phyloP scores from a whole-genome alignment of 2,329 filamentous ascomycete genomes.

The Aspergillus hortae region DNA sequence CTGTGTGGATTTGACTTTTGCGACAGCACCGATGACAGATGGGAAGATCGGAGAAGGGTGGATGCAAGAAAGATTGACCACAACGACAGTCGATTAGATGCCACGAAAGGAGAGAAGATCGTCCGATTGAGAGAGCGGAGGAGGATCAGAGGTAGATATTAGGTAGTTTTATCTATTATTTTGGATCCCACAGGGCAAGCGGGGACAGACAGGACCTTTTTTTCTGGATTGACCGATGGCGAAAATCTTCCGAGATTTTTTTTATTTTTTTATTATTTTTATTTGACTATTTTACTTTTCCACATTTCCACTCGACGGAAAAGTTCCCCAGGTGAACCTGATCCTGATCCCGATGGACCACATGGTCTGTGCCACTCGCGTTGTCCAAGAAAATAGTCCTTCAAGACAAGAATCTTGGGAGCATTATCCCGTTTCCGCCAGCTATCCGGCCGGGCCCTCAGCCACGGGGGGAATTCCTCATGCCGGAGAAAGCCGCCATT shows the following conservation, averaged over 20 bases:
- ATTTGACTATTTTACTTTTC: neutral
- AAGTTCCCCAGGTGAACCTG: conserved; percentile 11
- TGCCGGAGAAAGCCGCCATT: neutral
- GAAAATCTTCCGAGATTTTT: conserved; percentile 10
- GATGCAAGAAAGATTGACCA: too few relatives aligned
- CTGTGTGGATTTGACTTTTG: too few relatives aligned
- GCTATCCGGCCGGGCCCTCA: neutral
- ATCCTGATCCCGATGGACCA: conserved; percentile 1
- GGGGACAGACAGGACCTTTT: conserved; percentile 11
- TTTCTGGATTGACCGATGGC: conserved; percentile 9
- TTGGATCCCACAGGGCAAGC: conserved; percentile 9
- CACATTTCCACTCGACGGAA: conserved; percentile 5
- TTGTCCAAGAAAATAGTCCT: neutral
- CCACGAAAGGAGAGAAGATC: conserved; percentile 16
- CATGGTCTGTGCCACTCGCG: conserved; percentile 7
- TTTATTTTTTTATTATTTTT: too few relatives aligned
- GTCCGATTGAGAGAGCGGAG: conserved; percentile 7
- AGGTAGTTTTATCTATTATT: too few relatives aligned
- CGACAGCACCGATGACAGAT: too few relatives aligned
- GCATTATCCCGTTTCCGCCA: too few relatives aligned
- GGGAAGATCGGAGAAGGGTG: too few relatives aligned
- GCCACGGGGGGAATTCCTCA: neutral
- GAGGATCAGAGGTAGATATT: conserved; percentile 11
- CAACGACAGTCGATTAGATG: neutral
- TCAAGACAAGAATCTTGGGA: neutral